phyloP scores from a whole-genome alignment of 2,329 filamentous ascomycete genomes.

The Colletotrichum scovillei region DNA sequence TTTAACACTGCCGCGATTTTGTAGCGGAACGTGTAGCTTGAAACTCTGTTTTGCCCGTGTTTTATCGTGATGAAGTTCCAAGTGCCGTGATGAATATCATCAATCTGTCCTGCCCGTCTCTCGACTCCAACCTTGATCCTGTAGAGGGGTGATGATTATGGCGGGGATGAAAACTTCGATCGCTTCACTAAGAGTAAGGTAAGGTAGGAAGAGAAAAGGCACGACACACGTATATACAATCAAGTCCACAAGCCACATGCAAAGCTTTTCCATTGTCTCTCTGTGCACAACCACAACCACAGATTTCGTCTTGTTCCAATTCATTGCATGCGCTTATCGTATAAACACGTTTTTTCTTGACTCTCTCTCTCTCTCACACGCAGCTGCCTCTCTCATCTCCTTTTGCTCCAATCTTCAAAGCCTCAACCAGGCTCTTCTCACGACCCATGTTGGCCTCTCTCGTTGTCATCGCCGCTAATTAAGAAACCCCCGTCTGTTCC shows the following conservation, averaged over 20 bases:
- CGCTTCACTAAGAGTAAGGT: conserved; percentile 7
- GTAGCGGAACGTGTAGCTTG: neutral
- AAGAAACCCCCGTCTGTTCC: neutral
- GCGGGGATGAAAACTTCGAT: too few species aligned
- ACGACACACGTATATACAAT: conserved; percentile 15
- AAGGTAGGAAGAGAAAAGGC: neutral
- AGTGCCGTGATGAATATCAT: too few species aligned
- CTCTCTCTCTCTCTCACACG: neutral
- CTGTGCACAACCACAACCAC: neutral
- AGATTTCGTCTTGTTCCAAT: neutral
- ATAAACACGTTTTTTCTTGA: conserved; percentile 18
- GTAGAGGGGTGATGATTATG: too few species aligned
- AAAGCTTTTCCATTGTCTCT: neutral
- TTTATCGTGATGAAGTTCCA: too few species aligned
- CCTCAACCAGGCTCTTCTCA: neutral
- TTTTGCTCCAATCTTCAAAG: neutral
- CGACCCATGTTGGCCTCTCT: neutral
- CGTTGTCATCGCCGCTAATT: neutral
- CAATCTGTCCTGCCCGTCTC: too few species aligned
- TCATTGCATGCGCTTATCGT: conserved; percentile 34
- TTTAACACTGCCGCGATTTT: too few species aligned
- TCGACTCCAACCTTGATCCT: too few species aligned
- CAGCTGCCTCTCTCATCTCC: too few species aligned
- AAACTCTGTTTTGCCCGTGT: too few species aligned
- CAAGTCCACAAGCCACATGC: conserved; percentile 17